Evolutionary conservation across 192 early-diverging fungal species (phyloP).

Genomic region (Entomortierella lignicola): DNA sequence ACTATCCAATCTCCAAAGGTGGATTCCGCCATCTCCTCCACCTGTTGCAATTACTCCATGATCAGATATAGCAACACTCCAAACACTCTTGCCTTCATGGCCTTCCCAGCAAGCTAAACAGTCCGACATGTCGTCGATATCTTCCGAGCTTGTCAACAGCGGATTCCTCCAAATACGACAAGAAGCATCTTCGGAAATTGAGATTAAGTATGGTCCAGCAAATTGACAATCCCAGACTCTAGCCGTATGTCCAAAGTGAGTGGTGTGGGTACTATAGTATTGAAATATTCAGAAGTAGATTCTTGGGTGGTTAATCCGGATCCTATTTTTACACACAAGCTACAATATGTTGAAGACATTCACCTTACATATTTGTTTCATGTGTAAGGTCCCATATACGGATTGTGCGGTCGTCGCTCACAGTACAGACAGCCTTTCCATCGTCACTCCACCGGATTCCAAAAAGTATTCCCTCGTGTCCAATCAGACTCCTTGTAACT

Average conservation of each 20-base stretch:
- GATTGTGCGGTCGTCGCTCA: conserved; percentile 88
- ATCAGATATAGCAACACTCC: conserved; percentile 75
- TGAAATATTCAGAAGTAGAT: background rate
- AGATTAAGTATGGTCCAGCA: conserved; percentile 66
- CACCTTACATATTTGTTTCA: conserved; percentile 21
- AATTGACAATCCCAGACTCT: conserved; percentile 85
- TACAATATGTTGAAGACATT: background rate
- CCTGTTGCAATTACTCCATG: conserved; percentile 70
- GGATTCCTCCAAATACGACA: conserved; percentile 82
- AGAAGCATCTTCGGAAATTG: conserved; percentile 82
- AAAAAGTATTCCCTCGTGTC: conserved; percentile 85
- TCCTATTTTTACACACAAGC: no score
- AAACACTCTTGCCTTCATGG: conserved; percentile 83
- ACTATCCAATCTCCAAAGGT: conserved; percentile 74
- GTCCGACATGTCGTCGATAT: conserved; percentile 44
- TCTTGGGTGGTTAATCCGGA: no score
- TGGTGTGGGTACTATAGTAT: conserved; percentile 14
- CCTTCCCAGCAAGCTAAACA: conserved; percentile 83
- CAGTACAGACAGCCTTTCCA: conserved; percentile 69
- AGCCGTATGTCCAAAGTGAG: conserved; percentile 77
- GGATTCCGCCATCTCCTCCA: conserved; percentile 84
- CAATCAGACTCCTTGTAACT: conserved; percentile 57
- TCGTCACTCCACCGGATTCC: conserved; percentile 74
- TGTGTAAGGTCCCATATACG: conserved; percentile 74
- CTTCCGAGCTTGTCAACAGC: conserved; percentile 28